phyloP scores from a whole-genome alignment of 1,139 yeast species.

The Casaregolazyma suthepensis region DNA sequence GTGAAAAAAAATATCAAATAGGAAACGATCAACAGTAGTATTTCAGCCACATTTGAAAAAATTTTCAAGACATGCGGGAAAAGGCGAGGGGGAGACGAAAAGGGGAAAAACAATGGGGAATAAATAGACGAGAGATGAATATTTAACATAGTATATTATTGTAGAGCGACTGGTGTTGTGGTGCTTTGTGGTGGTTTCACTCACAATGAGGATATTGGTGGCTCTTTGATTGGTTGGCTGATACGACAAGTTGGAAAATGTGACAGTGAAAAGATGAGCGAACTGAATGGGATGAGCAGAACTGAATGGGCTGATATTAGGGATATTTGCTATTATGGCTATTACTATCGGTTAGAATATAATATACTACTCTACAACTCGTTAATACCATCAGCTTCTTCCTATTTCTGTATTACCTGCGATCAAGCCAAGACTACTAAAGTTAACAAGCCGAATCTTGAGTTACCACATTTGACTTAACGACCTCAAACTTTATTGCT shows the following conservation, averaged over 20 bases:
- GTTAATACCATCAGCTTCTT: no score
- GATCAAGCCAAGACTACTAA: not conserved
- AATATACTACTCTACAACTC: no score
- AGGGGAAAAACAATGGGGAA: not conserved
- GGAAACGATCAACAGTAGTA: not conserved
- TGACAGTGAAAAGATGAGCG: not conserved
- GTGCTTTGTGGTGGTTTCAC: not conserved
- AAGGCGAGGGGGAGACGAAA: not conserved
- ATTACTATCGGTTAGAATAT: no score
- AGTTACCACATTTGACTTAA: not conserved
- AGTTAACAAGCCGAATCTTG: not conserved
- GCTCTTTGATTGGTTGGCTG: not conserved
- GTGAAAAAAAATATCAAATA: constrained; percentile 3
- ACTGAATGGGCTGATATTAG: no score
- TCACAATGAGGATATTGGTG: not conserved
- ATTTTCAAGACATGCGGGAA: not conserved
- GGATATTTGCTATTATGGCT: no score
- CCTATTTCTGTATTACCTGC: no score
- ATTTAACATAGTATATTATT: no score
- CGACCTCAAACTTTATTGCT: not conserved
- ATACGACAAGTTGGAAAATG: not conserved
- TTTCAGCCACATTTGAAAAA: not conserved
- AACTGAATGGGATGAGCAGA: no score
- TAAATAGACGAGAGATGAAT: no score
- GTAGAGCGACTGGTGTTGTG: not conserved